Evolutionary conservation across 306 rosid genomes (phyloP), one percentile per base, ranked within the genome.

Genomic region (Vigna reflexopilosa): DNA sequence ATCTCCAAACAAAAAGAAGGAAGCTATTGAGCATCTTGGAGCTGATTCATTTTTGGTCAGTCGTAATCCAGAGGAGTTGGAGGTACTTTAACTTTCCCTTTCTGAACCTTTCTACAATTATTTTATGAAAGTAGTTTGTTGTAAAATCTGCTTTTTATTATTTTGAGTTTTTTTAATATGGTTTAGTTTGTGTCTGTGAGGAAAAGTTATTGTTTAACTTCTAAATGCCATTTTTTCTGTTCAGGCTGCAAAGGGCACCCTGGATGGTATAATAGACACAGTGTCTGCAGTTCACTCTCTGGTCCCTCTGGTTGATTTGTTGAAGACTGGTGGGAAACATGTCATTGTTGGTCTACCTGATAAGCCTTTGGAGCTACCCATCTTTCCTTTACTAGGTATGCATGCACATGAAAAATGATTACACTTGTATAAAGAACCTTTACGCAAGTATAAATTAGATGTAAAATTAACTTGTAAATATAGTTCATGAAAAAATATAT

Each of bases 231-330:
- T 4, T 10, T 10, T 26, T 67, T 30, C 0, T 40, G 2, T 32
- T n/a, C 19, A 82, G 88, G 79, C 78, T 69, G 79, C 19, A 30
- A 48, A 16, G 71, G 86, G 86, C 2, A 79, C 84, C 12, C 9
- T 86, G 28, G 86, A 86, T 82, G 84, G 86, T 28, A 86, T 86
- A 16, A 67, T 86, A 67, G 86, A 86, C 57, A 82, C 89, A 13
- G 78, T 85, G 22, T 82, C 86, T 13, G 84, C 82, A 1, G 19
- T 32, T 1, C 89, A 85, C 34, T 63, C 86, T 44, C 45, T 86
- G 10, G 2, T 72, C 15, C 86, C 84, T 20, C 30, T 85, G 57
- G 8, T 82, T 50, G 50, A 17, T 45, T 28, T 82, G 44, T 45
- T 86, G 71, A 86, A 79, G 56, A 17, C 71, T 26, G 68, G 80